phyloP scores from a whole-genome alignment of 495 filamentous ascomycete species.

The Ramalina intermedia region DNA sequence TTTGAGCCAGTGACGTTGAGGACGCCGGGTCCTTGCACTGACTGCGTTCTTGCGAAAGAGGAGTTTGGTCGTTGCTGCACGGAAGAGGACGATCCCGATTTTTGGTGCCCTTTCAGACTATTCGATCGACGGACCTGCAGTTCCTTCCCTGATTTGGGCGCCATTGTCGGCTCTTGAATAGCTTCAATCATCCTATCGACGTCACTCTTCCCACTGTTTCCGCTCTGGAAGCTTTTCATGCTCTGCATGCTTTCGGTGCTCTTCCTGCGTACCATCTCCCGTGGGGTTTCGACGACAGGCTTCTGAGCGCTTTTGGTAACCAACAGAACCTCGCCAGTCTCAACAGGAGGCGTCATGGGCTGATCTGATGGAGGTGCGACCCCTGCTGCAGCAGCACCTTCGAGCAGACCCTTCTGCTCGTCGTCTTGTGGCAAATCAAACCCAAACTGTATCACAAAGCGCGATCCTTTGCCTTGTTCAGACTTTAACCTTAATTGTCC shows the following conservation, averaged over 20 bases:
- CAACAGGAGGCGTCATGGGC: slow-evolving; percentile 19
- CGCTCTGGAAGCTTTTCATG: slow-evolving; percentile 35
- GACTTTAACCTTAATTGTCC: slow-evolving; percentile 81
- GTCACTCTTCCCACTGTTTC: slow-evolving; percentile 42
- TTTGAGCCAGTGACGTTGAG: slow-evolving; percentile 14
- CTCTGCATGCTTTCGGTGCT: slow-evolving; percentile 24
- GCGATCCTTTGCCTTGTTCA: slow-evolving; percentile 70
- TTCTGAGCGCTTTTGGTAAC: slow-evolving; percentile 22
- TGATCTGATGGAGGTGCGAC: slow-evolving; percentile 7
- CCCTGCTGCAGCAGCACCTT: slow-evolving; percentile 1
- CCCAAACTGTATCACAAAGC: slow-evolving; percentile 60
- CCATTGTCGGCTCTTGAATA: slow-evolving; percentile 45
- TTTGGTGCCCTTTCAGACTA: not conserved
- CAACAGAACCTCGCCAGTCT: slow-evolving; percentile 42
- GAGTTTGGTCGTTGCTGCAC: not conserved
- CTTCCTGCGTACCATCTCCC: slow-evolving; percentile 14
- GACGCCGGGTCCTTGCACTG: slow-evolving; percentile 14
- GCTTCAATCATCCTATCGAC: slow-evolving; percentile 64
- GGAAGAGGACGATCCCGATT: slow-evolving; percentile 3
- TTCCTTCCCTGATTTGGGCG: slow-evolving; percentile 19
- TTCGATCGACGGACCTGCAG: not conserved
- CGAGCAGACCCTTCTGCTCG: not conserved
- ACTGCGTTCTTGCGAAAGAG: slow-evolving; percentile 2
- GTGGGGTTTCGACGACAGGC: not conserved
- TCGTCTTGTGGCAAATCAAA: slow-evolving; percentile 46